Percentiles rank a stretch among this genome's conserved stretches.
These are phyloP conservation scores for Epithemia pelagica DNA, from an alignment of 108 stramenopile species.

Conservation along the genomic window DNA sequence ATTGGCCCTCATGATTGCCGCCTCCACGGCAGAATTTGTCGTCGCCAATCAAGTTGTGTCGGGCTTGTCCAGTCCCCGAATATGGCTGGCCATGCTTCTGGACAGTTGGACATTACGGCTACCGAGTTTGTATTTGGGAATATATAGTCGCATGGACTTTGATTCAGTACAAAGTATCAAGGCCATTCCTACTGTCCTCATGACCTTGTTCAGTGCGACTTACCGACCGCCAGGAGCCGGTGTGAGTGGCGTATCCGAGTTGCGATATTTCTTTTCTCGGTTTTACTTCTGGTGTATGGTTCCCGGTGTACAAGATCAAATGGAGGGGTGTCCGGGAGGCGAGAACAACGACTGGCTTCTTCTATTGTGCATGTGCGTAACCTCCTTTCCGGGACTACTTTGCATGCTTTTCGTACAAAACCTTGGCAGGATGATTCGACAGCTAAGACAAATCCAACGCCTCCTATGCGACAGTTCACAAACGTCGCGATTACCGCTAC, in stretches of 20 bases:
- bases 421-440: no score
- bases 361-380: no score
- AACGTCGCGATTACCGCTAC: no score
- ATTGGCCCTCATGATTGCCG: slow-evolving; percentile 25
- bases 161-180: slow-evolving; percentile 51
- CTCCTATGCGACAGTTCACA: no score
- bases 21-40: slow-evolving; percentile 34
- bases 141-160: slow-evolving; percentile 41
- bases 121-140: slow-evolving; percentile 37
- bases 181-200: slow-evolving; percentile 44
- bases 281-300: slow-evolving; percentile 67
- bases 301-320: slow-evolving; percentile 35
- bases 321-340: slow-evolving; percentile 71
- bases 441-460: no score
- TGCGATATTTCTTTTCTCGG: slow-evolving; percentile 52
- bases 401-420: no score
- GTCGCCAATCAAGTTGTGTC: slow-evolving; percentile 21
- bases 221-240: slow-evolving; percentile 52
- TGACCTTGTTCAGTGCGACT: slow-evolving; percentile 65
- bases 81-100: slow-evolving; percentile 45
- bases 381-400: no score
- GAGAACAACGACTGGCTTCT: no score
- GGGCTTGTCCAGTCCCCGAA: slow-evolving; percentile 20
- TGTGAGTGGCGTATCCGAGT: slow-evolving; percentile 33
- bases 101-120: slow-evolving; percentile 37